Percentiles rank a stretch among this genome's conserved stretches.
These are phyloP conservation scores for Rhizopogon hawkerae DNA, from an alignment of 1,284 basidiomycete genomes.

Conservation along the genomic window DNA sequence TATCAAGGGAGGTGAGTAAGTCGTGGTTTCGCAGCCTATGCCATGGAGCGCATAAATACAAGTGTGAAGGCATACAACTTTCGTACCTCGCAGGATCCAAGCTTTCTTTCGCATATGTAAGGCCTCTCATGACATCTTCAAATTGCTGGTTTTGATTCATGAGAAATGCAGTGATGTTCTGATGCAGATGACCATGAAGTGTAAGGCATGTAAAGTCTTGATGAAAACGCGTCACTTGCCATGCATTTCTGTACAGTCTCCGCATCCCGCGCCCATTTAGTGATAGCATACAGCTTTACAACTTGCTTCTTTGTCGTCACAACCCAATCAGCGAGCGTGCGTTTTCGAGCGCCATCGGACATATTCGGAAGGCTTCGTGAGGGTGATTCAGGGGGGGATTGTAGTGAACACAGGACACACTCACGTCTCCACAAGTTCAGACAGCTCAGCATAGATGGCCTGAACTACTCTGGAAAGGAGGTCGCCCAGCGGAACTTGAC, in stretches of 20 bases:
- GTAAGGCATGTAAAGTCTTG: slow-evolving; percentile 2
- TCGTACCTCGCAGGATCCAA: slow-evolving; percentile 60
- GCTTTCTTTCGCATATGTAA: slow-evolving; percentile 59
- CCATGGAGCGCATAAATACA: background rate
- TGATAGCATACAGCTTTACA: slow-evolving; percentile 79
- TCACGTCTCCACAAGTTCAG: slow-evolving; percentile 80
- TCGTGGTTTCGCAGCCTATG: slow-evolving; percentile 79
- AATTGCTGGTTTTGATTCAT: slow-evolving; percentile 80
- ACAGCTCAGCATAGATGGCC: slow-evolving; percentile 75
- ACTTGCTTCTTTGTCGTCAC: slow-evolving; percentile 83
- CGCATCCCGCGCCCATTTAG: slow-evolving; percentile 77
- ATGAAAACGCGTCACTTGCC: slow-evolving; percentile 33
- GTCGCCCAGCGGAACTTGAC: slow-evolving; percentile 67
- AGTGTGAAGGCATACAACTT: background rate
- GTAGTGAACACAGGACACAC: slow-evolving; percentile 21
- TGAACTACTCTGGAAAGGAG: slow-evolving; percentile 71
- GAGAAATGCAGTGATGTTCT: slow-evolving; percentile 81
- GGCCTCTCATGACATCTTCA: slow-evolving; percentile 54
- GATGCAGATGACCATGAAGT: slow-evolving; percentile 3
- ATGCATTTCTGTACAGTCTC: slow-evolving; percentile 77
- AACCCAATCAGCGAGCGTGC: slow-evolving; percentile 79
- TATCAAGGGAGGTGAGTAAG: slow-evolving; percentile 80
- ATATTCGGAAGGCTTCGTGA: slow-evolving; percentile 66
- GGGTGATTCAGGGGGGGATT: slow-evolving; percentile 4
- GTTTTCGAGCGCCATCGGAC: slow-evolving; percentile 75